These are phyloP conservation scores for Silene latifolia DNA, from an alignment of 148 eudicot species.

Conservation along the genomic window DNA sequence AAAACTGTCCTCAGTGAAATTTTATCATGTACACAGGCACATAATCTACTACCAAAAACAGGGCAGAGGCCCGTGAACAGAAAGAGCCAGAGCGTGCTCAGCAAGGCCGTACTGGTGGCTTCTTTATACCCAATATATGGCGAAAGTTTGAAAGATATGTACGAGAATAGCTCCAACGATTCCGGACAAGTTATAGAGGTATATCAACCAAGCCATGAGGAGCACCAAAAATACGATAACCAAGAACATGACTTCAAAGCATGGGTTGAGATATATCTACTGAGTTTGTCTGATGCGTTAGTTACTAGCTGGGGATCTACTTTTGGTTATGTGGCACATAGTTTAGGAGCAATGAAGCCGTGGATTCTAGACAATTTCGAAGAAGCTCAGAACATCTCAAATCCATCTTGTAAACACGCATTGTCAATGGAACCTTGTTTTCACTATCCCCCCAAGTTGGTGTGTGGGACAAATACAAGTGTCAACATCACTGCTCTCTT, in stretches of 20 bases:
- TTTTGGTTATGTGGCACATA: neutral
- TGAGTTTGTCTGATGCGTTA: neutral
- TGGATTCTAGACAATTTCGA: neutral
- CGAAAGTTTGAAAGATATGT: neutral
- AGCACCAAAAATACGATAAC: neutral
- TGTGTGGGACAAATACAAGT: neutral
- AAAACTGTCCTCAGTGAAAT: neutral
- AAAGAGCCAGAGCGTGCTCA: too few species aligned
- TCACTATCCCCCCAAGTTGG: neutral
- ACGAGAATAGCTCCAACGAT: neutral
- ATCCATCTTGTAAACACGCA: neutral
- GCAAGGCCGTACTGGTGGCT: neutral
- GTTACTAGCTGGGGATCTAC: neutral
- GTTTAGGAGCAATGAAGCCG: neutral
- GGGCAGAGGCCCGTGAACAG: too few species aligned
- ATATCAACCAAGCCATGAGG: neutral
- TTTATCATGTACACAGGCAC: neutral
- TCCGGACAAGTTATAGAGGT: neutral
- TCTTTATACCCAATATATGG: neutral
- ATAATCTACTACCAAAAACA: neutral
- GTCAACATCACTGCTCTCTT: neutral
- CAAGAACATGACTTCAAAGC: neutral
- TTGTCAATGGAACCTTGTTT: neutral
- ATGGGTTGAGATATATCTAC: neutral
- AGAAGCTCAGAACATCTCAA: neutral